Conservation (phyloP, 129 eudicot genomes). For the Daucus carota region DH1_v3.0 NC_030386.2:35968501-35969000, state of each 20-base stretch:
- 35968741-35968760: background rate
- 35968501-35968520: too few relatives aligned
- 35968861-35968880: background rate
- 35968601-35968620: too few relatives aligned
- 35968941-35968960: constrained; percentile 15
- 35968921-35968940: constrained; percentile 6
- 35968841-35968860: background rate
- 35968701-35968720: too few relatives aligned
- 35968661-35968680: too few relatives aligned
- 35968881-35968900: background rate
- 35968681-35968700: too few relatives aligned
- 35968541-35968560: too few relatives aligned
- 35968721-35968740: background rate
- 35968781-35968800: too few relatives aligned
- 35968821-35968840: background rate
- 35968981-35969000: background rate
- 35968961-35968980: constrained; percentile 8
- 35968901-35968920: constrained; percentile 29
- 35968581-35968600: too few relatives aligned
- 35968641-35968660: too few relatives aligned
- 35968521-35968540: too few relatives aligned
- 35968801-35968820: background rate
- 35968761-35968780: background rate
- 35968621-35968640: too few relatives aligned
- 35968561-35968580: too few relatives aligned